A percentile compares a stretch with the other conserved stretches of the same genome.
phyloP scores from a whole-genome alignment of 352 stramenopile genomes.

The Phytophthora foliorum region DNA sequence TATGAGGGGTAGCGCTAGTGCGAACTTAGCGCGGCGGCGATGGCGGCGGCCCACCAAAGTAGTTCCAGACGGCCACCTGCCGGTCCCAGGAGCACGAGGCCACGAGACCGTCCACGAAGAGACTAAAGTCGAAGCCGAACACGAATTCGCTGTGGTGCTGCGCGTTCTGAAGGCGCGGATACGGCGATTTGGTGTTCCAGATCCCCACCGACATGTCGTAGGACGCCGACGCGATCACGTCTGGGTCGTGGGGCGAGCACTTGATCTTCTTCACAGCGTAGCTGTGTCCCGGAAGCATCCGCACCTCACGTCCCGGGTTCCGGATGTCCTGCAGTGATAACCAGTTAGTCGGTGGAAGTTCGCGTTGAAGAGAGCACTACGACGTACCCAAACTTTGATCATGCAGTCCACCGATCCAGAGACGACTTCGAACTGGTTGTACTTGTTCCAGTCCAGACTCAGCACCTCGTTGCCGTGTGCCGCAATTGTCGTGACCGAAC shows the following conservation, averaged over 20 bases:
- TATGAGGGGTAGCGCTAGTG: slow-evolving; percentile 28
- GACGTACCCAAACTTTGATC: slow-evolving; percentile 88
- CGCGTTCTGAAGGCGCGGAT: slow-evolving; percentile 78
- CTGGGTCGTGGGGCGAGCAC: slow-evolving; percentile 83
- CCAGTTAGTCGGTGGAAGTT: background rate
- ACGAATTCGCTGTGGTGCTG: slow-evolving; percentile 91
- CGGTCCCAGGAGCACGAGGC: slow-evolving; percentile 87
- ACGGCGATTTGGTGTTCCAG: slow-evolving; percentile 89
- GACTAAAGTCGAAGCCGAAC: slow-evolving; percentile 86
- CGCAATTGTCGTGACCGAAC: slow-evolving; percentile 65
- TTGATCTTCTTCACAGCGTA: slow-evolving; percentile 89
- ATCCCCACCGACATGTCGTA: slow-evolving; percentile 94
- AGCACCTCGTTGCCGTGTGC: slow-evolving; percentile 89
- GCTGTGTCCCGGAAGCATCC: slow-evolving; percentile 77
- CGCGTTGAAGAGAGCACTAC: background rate
- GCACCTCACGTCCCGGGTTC: slow-evolving; percentile 73
- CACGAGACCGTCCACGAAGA: slow-evolving; percentile 83
- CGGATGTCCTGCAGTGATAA: slow-evolving; percentile 71
- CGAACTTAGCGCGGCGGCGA: slow-evolving; percentile 44
- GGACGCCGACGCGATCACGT: slow-evolving; percentile 86
- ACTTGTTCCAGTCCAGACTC: slow-evolving; percentile 94
- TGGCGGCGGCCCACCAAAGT: slow-evolving; percentile 72
- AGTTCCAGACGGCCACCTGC: slow-evolving; percentile 82
- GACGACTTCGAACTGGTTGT: slow-evolving; percentile 91
- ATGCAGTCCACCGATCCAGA: slow-evolving; percentile 86